Conservation (phyloP, 768 basidiomycete species). For the Pisolithus albus region DNA sequence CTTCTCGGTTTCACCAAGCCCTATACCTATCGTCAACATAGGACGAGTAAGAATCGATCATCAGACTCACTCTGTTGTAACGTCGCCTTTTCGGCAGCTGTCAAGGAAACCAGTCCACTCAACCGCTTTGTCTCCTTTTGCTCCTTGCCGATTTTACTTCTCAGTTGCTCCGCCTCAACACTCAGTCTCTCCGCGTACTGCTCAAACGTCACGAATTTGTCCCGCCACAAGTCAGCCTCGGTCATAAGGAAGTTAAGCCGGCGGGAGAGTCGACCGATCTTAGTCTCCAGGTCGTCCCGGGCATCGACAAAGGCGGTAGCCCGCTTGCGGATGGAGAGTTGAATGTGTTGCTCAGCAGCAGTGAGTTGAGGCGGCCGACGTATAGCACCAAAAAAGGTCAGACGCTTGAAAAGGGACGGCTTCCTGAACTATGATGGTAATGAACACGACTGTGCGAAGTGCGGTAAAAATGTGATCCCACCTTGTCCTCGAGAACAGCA, state of each 20-base stretch:
- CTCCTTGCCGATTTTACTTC: slow-evolving; percentile 85
- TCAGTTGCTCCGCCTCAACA: slow-evolving; percentile 76
- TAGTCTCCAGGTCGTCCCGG: slow-evolving; percentile 88
- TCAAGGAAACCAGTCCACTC: slow-evolving; percentile 70
- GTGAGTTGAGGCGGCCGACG: slow-evolving; percentile 69
- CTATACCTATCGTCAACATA: slow-evolving; percentile 32
- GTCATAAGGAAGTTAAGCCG: slow-evolving; percentile 90
- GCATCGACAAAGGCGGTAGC: slow-evolving; percentile 94
- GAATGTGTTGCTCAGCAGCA: slow-evolving; percentile 77
- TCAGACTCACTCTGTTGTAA: slow-evolving; percentile 64
- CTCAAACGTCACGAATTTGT: slow-evolving; percentile 92
- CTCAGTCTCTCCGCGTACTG: slow-evolving; percentile 89
- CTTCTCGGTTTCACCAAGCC: slow-evolving; percentile 72
- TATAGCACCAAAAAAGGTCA: slow-evolving; percentile 67
- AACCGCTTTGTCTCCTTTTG: slow-evolving; percentile 83
- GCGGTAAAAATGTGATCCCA: slow-evolving; percentile 20
- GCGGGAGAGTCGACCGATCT: slow-evolving; percentile 80
- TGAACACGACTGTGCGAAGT: slow-evolving; percentile 3
- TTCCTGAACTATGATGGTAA: slow-evolving; percentile 63
- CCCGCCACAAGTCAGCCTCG: slow-evolving; percentile 83
- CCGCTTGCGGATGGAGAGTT: slow-evolving; percentile 83
- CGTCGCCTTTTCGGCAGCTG: slow-evolving; percentile 71
- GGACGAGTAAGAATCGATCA: background rate
- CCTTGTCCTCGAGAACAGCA: slow-evolving; percentile 77
- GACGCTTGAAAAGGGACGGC: slow-evolving; percentile 79